Evolutionary conservation across 768 basidiomycete genomes (phyloP), one percentile per base, ranked within the genome.

Genomic region (Boletus reticuloceps): DNA sequence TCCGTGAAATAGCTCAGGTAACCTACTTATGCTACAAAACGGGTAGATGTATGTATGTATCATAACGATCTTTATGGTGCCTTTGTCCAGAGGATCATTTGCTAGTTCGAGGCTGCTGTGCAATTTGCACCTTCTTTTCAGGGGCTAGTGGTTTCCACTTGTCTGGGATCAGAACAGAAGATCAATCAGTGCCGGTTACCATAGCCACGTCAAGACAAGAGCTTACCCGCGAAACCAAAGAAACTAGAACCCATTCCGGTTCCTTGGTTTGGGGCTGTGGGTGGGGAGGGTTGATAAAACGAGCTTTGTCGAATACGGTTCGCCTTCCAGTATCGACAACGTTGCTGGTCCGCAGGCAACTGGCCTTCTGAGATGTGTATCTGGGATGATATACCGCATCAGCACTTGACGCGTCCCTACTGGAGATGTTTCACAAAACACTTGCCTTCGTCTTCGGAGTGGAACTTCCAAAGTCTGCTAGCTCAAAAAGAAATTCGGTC

Each of bases 241-340:
- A 69, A 17, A 48, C 54, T 39, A 45, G 62, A 65, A 39, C 50
- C 48, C 46, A 49, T 47, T n/a, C 57, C 57, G 27, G 20, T 56
- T 22, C 53, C 54, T 49, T 64, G 58, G 25, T 12, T 56, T 36
- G 40, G 52, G 31, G 58, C 3, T 4, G 53, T 6, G 22, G 64
- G 9, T 16, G 66, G 1, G 0, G 68, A 61, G 42, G 65, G 53
- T 46, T 68, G 68, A 48, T 69, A 69, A 55, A 70, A 69, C 12
- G 68, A 69, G 40, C 13, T 31, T 46, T 69, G 68, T 37, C 68
- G 64, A 51, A 64, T 59, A 20, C 68, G 68, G 36, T 53, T 70
- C 11, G 68, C 68, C 34, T 53, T 69, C 68, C 68, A 69, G 68
- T 55, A 69, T 38, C 68, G 62, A 44, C 64, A 66, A 32, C 68